Conservation (phyloP, 768 basidiomycete genomes). For the Boletus rubroflammeus region DNA sequence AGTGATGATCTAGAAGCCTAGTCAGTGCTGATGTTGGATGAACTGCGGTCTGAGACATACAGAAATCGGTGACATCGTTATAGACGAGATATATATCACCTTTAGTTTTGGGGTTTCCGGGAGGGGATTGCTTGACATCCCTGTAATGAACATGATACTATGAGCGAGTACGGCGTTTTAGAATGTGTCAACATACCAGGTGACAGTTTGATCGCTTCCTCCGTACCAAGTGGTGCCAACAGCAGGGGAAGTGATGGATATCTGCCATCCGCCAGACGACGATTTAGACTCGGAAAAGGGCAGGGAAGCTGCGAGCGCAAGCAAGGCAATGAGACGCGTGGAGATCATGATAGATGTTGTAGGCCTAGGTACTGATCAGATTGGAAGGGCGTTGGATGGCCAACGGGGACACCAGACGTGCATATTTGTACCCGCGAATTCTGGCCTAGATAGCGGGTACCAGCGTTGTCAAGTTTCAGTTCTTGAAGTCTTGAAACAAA, state of each 20-base stretch:
- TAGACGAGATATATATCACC: slow-evolving; percentile 32
- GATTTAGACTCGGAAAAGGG: slow-evolving; percentile 9
- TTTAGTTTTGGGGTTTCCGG: slow-evolving; percentile 29
- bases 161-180: not conserved
- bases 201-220: slow-evolving; percentile 16
- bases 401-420: not conserved
- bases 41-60: slow-evolving; percentile 14
- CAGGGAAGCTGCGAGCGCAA: slow-evolving; percentile 10
- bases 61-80: too few species aligned
- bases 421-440: slow-evolving; percentile 6
- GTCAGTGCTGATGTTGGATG: slow-evolving; percentile 3
- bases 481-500: not conserved
- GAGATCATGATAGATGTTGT: not conserved
- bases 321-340: slow-evolving; percentile 2
- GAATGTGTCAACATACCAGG: slow-evolving; percentile 24
- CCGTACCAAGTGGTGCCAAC: slow-evolving; percentile 21
- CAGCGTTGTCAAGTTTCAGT: not conserved
- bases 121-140: slow-evolving; percentile 28
- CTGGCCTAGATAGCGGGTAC: not conserved
- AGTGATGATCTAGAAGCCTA: slow-evolving; percentile 13
- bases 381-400: not conserved
- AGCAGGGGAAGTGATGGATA: slow-evolving; percentile 24
- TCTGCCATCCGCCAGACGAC: slow-evolving; percentile 29
- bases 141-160: slow-evolving; percentile 17
- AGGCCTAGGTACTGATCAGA: not conserved